These are phyloP conservation scores for Oidium heveae DNA, from an alignment of 2,329 filamentous ascomycete species.

Conservation along the genomic window DNA sequence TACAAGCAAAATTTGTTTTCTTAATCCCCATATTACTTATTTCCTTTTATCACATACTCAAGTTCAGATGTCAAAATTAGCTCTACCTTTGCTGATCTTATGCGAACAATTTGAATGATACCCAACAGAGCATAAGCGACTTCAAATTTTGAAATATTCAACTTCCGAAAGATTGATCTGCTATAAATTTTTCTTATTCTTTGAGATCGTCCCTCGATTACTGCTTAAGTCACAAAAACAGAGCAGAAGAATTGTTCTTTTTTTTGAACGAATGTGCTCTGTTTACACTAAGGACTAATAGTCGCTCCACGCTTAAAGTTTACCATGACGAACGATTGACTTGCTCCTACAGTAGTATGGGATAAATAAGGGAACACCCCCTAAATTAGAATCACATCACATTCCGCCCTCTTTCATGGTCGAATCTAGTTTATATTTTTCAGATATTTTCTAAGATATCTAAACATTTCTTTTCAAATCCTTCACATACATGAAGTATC, in stretches of 20 bases:
- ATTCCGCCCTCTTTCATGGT: neutral
- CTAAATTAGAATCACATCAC: too few relatives aligned
- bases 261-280: neutral
- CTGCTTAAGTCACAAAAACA: neutral
- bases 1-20: slow-evolving; percentile 9
- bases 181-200: too few relatives aligned
- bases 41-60: neutral
- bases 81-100: neutral
- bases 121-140: neutral
- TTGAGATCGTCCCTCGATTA: too few relatives aligned
- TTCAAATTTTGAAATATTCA: neutral
- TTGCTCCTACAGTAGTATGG: too few relatives aligned
- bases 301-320: too few relatives aligned
- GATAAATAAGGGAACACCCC: too few relatives aligned
- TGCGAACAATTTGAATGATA: neutral
- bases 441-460: neutral
- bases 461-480: neutral
- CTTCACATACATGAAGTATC: neutral
- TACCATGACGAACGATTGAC: too few relatives aligned
- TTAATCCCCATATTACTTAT: neutral
- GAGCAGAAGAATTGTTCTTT: neutral
- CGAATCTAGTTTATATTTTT: neutral
- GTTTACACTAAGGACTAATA: neutral
- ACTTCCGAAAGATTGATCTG: too few relatives aligned
- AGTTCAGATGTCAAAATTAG: neutral